These are phyloP conservation scores for Clarireedia monteithiana DNA, from an alignment of 2,329 filamentous ascomycete species.

Conservation along the genomic window DNA sequence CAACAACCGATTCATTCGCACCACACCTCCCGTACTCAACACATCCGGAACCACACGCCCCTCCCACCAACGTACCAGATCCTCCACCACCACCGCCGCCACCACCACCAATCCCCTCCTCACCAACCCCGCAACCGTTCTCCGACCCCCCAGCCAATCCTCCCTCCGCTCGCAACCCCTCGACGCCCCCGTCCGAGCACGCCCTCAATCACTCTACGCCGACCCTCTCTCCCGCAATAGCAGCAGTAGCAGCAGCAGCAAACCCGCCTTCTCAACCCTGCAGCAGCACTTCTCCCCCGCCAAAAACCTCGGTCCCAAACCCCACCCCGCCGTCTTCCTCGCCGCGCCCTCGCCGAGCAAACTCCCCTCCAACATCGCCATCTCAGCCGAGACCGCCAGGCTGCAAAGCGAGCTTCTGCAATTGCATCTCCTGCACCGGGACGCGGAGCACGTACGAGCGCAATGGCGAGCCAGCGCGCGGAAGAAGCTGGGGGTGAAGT, in stretches of 20 bases:
- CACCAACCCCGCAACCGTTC: conserved; percentile 17
- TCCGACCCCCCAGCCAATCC: conserved; percentile 13
- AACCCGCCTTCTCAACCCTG: conserved; percentile 45
- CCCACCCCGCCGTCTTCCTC: conserved; percentile 48
- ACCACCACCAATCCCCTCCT: neutral
- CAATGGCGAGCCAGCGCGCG: conserved; percentile 52
- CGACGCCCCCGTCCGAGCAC: neutral
- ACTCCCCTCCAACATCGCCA: conserved; percentile 50
- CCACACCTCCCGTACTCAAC: conserved; percentile 18
- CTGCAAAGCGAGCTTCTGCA: conserved; percentile 60
- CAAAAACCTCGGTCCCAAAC: conserved; percentile 53
- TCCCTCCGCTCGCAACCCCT: conserved; percentile 4
- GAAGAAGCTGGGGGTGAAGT: conserved; percentile 38
- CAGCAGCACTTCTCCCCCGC: conserved; percentile 63
- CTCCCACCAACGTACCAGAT: conserved; percentile 23
- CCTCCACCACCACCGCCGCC: conserved; percentile 15
- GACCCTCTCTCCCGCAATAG: conserved; percentile 14
- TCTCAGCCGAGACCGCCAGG: conserved; percentile 48
- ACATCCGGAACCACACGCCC: conserved; percentile 7
- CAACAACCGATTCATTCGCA: conserved; percentile 20
- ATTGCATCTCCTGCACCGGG: conserved; percentile 55
- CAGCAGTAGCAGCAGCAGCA: neutral
- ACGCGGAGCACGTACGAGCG: conserved; percentile 36
- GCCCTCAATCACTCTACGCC: conserved; percentile 10
- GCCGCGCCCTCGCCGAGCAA: conserved; percentile 55